These are phyloP conservation scores for Eimeria tenella DNA, from an alignment of 169 alveolate genomes.

Conservation along the genomic window DNA sequence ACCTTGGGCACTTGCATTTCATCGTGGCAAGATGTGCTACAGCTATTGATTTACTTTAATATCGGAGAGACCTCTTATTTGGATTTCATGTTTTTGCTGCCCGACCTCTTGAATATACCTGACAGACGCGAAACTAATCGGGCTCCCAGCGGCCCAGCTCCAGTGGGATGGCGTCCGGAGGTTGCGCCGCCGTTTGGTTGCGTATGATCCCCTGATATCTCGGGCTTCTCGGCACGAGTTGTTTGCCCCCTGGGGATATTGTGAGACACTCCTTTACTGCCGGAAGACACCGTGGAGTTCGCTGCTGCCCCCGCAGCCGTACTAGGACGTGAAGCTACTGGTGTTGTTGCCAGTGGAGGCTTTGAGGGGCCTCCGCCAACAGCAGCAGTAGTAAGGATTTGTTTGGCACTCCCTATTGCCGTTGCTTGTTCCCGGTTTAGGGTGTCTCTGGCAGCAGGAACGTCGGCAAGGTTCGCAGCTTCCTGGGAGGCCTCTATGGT, in stretches of 20 bases:
- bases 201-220: neutral
- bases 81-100: constrained; percentile 12
- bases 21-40: too few relatives aligned
- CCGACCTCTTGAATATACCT: constrained; percentile 45
- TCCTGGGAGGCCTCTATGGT: neutral
- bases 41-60: too few relatives aligned
- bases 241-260: too few relatives aligned
- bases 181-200: neutral
- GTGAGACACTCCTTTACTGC: neutral
- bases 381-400: neutral
- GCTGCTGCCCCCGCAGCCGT: neutral
- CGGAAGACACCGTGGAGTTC: neutral
- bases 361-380: neutral
- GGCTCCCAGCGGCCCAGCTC: constrained; percentile 68
- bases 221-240: neutral
- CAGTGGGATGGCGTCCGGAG: neutral
- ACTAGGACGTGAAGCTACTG: neutral
- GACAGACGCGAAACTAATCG: constrained; percentile 62
- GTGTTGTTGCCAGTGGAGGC: neutral
- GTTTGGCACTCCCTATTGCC: neutral
- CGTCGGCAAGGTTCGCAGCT: neutral
- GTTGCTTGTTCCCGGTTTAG: neutral
- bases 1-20: too few relatives aligned
- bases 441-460: constrained; percentile 22
- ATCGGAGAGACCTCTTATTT: neutral